Conservation (phyloP, 2,329 filamentous ascomycete species). For the Fusarium cicatricum region DNA sequence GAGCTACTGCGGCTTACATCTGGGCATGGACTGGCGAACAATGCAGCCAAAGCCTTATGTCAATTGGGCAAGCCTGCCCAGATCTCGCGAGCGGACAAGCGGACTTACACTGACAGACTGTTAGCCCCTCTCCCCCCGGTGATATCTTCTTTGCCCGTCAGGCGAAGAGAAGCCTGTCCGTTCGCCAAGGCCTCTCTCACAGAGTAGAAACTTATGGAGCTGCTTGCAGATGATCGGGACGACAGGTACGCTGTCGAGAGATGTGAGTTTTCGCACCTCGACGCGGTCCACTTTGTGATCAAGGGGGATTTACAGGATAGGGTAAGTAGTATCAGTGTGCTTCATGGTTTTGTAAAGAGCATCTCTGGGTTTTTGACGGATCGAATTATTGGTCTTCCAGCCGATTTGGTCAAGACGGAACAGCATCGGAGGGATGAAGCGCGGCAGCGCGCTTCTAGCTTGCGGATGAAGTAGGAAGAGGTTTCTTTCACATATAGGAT, state of each 20-base stretch:
- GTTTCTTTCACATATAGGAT: not conserved
- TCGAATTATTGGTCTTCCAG: slow-evolving; percentile 42
- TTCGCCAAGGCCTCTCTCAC: slow-evolving; percentile 53
- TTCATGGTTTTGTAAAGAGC: slow-evolving; percentile 61
- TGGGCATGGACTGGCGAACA: slow-evolving; percentile 49
- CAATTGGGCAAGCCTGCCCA: not conserved
- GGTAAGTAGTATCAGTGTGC: slow-evolving; percentile 56
- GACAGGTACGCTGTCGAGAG: slow-evolving; percentile 52
- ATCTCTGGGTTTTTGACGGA: slow-evolving; percentile 58
- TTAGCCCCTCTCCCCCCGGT: slow-evolving; percentile 43
- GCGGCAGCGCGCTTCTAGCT: not conserved
- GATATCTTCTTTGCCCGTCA: slow-evolving; percentile 44
- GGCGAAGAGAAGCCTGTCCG: slow-evolving; percentile 52
- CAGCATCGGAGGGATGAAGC: slow-evolving; percentile 19
- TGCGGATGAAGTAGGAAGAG: not conserved
- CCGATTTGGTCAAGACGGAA: slow-evolving; percentile 34
- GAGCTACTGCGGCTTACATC: slow-evolving; percentile 46
- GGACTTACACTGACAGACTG: slow-evolving; percentile 1
- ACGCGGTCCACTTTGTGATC: slow-evolving; percentile 56
- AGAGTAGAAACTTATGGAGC: slow-evolving; percentile 44
- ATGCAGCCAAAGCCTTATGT: slow-evolving; percentile 45
- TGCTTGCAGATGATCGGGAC: slow-evolving; percentile 56
- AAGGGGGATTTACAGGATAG: slow-evolving; percentile 54
- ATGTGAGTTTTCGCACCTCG: slow-evolving; percentile 54
- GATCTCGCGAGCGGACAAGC: too few species aligned